Conservation (phyloP, 2,329 filamentous ascomycete species). For the Talaromyces sp. region DNA sequence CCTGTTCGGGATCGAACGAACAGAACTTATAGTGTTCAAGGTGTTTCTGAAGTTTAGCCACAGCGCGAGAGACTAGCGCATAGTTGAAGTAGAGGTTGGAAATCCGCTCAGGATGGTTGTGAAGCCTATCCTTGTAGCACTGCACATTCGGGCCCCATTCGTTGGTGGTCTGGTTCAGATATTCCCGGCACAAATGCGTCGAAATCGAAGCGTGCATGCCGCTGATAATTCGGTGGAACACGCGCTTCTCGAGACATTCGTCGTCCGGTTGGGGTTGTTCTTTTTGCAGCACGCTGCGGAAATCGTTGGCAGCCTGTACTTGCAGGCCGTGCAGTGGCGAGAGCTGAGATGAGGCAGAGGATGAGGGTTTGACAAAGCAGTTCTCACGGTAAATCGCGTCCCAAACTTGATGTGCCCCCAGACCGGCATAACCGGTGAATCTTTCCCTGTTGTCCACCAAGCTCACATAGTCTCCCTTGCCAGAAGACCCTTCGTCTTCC, state of each 20-base stretch:
- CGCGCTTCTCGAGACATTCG: slow-evolving; percentile 95
- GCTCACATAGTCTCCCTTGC: slow-evolving; percentile 94
- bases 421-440: slow-evolving; percentile 88
- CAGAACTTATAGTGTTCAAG: slow-evolving; percentile 86
- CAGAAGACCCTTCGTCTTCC: slow-evolving; percentile 80
- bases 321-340: slow-evolving; percentile 37
- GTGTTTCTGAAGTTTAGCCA: slow-evolving; percentile 82
- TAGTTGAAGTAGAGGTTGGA: slow-evolving; percentile 99
- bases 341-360: slow-evolving; percentile 22
- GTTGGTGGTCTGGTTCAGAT: slow-evolving; percentile 89
- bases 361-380: slow-evolving; percentile 64
- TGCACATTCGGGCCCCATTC: slow-evolving; percentile 85
- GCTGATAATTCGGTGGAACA: slow-evolving; percentile 91
- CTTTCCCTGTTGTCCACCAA: slow-evolving; percentile 88
- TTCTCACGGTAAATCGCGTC: slow-evolving; percentile 96
- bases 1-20: slow-evolving; percentile 74
- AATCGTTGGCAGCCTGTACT: slow-evolving; percentile 53
- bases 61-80: slow-evolving; percentile 83
- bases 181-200: slow-evolving; percentile 92
- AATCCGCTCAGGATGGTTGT: slow-evolving; percentile 80
- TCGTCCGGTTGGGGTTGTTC: slow-evolving; percentile 56
- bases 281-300: slow-evolving; percentile 54
- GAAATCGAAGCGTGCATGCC: slow-evolving; percentile 99
- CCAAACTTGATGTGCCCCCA: slow-evolving; percentile 86
- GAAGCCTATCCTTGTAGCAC: slow-evolving; percentile 84